These are phyloP conservation scores for Yamadazyma paraphyllophila DNA, from an alignment of 805 yeast genomes.

Conservation along the genomic window DNA sequence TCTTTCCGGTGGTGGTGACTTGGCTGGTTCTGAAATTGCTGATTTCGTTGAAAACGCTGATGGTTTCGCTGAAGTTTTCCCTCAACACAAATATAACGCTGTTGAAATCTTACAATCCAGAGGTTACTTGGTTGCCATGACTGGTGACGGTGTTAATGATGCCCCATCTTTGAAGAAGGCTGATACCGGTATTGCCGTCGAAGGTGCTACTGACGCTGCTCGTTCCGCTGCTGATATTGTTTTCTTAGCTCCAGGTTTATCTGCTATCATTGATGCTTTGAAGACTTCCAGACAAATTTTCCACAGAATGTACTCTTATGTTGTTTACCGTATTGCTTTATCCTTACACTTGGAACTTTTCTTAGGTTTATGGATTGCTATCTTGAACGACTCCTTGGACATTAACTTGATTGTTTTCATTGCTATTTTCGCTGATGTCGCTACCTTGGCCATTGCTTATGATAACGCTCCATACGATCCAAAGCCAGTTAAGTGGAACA, in stretches of 20 bases:
- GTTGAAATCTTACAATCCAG: conserved; percentile 93
- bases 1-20: conserved; percentile 89
- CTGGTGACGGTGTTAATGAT: conserved; percentile 99
- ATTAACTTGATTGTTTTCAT: conserved; percentile 92
- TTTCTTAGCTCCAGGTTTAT: conserved; percentile 90
- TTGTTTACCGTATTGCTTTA: conserved; percentile 96
- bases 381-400: conserved; percentile 79
- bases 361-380: conserved; percentile 96
- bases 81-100: conserved; percentile 94
- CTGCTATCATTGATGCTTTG: conserved; percentile 88
- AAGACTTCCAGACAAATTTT: conserved; percentile 95
- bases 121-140: conserved; percentile 98
- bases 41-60: conserved; percentile 97
- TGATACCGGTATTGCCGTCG: conserved; percentile 90
- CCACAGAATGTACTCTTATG: conserved; percentile 99
- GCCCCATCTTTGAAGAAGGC: conserved; percentile 97
- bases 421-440: conserved; percentile 97
- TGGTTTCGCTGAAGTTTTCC: conserved; percentile 98
- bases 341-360: conserved; percentile 92
- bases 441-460: conserved; percentile 95
- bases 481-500: conserved; percentile 93
- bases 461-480: conserved; percentile 96
- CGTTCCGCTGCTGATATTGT: conserved; percentile 96
- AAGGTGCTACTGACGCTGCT: conserved; percentile 97
- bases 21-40: conserved; percentile 97